A percentile compares a stretch with the other conserved stretches of the same genome.
phyloP scores from a whole-genome alignment of 352 stramenopile genomes.

The Hyaloperonospora arabidopsidis region DNA sequence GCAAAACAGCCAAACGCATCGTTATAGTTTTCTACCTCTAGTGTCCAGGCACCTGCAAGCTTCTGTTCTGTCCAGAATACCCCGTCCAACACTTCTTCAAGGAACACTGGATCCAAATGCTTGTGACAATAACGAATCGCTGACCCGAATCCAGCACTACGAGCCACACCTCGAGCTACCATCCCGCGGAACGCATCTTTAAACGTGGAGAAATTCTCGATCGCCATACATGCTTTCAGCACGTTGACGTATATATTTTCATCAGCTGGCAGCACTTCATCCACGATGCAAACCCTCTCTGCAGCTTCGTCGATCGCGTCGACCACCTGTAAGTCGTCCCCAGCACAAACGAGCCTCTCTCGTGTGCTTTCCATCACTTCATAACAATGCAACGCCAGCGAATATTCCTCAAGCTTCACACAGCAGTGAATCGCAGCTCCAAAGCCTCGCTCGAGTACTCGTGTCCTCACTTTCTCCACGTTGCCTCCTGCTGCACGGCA shows the following conservation, averaged over 20 bases:
- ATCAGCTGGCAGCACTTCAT: slow-evolving; percentile 34
- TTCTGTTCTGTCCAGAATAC: slow-evolving; percentile 42
- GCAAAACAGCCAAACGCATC: slow-evolving; percentile 66
- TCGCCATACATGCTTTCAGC: slow-evolving; percentile 42
- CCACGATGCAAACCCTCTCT: slow-evolving; percentile 10
- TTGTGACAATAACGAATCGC: slow-evolving; percentile 59
- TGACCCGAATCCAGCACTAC: slow-evolving; percentile 55
- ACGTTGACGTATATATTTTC: slow-evolving; percentile 80
- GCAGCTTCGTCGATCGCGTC: slow-evolving; percentile 1
- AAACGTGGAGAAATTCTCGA: slow-evolving; percentile 36
- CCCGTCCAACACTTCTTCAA: slow-evolving; percentile 55
- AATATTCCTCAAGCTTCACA: slow-evolving; percentile 30
- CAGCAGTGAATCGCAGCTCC: slow-evolving; percentile 65
- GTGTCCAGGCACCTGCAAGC: slow-evolving; percentile 38
- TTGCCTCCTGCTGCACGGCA: slow-evolving; percentile 6
- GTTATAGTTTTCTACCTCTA: slow-evolving; percentile 69
- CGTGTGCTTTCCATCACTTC: slow-evolving; percentile 13
- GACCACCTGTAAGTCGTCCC: slow-evolving; percentile 17
- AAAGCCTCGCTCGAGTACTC: slow-evolving; percentile 48
- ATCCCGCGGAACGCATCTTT: slow-evolving; percentile 51
- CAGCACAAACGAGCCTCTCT: slow-evolving; percentile 5
- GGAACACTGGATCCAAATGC: slow-evolving; percentile 37
- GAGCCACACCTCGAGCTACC: slow-evolving; percentile 36
- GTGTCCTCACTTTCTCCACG: slow-evolving; percentile 8
- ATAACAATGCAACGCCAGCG: slow-evolving; percentile 46